phyloP scores from a whole-genome alignment of 208 protist species.

The Balamuthia mandrillaris region DNA sequence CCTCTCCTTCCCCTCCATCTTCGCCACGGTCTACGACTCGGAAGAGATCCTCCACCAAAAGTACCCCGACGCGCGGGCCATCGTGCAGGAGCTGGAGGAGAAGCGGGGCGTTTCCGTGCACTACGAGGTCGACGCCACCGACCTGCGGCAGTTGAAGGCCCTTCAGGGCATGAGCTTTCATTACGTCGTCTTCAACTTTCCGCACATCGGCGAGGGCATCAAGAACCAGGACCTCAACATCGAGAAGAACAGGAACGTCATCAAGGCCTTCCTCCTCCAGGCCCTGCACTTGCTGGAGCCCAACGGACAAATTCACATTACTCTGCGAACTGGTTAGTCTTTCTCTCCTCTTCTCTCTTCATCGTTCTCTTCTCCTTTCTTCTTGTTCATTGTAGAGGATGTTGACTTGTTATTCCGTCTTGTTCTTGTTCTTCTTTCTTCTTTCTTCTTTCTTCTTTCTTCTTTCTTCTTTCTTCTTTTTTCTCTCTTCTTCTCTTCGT shows the following conservation, averaged over 20 bases:
- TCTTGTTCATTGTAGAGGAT: background rate
- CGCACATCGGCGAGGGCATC: conserved; percentile 14
- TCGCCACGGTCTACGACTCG: no score
- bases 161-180: background rate
- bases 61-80: no score
- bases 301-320: conserved; percentile 5
- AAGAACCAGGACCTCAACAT: conserved; percentile 18
- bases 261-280: background rate
- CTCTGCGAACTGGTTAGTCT: background rate
- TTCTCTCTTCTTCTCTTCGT: background rate
- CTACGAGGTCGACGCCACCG: background rate
- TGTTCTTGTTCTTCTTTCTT: background rate
- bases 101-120: no score
- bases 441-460: conserved; percentile 8
- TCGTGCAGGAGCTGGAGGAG: no score
- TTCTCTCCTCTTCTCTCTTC: background rate
- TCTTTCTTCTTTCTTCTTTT: background rate
- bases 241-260: background rate
- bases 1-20: no score
- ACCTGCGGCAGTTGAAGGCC: background rate
- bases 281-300: background rate
- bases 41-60: no score
- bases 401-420: conserved; percentile 6
- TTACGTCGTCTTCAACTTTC: background rate
- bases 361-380: background rate